Evolutionary conservation across 2,329 filamentous ascomycete species (phyloP).

Genomic region (Fusarium metavorans): DNA sequence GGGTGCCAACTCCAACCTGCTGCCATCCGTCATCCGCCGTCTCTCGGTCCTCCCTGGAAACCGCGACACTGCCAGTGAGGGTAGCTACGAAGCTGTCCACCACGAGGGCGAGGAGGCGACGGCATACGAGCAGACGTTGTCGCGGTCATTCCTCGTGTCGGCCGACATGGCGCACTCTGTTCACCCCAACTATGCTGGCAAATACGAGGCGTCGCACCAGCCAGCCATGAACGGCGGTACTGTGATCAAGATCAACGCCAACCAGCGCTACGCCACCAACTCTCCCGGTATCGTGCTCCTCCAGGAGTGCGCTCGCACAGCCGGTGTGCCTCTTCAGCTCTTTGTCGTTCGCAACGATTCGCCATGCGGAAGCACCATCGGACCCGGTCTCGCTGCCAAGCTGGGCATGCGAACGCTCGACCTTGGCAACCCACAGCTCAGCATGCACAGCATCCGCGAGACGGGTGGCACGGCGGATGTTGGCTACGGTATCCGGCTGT

Average conservation of each 20-base stretch:
- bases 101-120: slow-evolving; percentile 76
- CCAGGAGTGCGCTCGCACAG: slow-evolving; percentile 83
- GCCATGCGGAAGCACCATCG: slow-evolving; percentile 94
- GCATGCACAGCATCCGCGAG: slow-evolving; percentile 97
- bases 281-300: slow-evolving; percentile 93
- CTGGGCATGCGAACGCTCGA: slow-evolving; percentile 91
- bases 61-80: slow-evolving; percentile 74
- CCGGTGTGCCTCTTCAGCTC: slow-evolving; percentile 87
- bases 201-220: slow-evolving; percentile 91
- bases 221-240: slow-evolving; percentile 97
- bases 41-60: slow-evolving; percentile 82
- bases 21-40: slow-evolving; percentile 87
- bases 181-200: slow-evolving; percentile 92
- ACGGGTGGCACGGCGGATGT: slow-evolving; percentile 91
- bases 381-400: slow-evolving; percentile 92
- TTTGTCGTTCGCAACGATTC: slow-evolving; percentile 98
- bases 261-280: slow-evolving; percentile 96
- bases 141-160: slow-evolving; percentile 92
- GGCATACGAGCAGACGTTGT: slow-evolving; percentile 92
- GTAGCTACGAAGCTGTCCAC: slow-evolving; percentile 66
- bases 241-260: slow-evolving; percentile 98
- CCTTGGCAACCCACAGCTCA: slow-evolving; percentile 91
- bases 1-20: slow-evolving; percentile 90
- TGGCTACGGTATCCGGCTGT: slow-evolving; percentile 85
- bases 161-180: slow-evolving; percentile 98